These are phyloP conservation scores for Penicillium sp. DNA, from an alignment of 2,329 filamentous ascomycete species.

Conservation along the genomic window DNA sequence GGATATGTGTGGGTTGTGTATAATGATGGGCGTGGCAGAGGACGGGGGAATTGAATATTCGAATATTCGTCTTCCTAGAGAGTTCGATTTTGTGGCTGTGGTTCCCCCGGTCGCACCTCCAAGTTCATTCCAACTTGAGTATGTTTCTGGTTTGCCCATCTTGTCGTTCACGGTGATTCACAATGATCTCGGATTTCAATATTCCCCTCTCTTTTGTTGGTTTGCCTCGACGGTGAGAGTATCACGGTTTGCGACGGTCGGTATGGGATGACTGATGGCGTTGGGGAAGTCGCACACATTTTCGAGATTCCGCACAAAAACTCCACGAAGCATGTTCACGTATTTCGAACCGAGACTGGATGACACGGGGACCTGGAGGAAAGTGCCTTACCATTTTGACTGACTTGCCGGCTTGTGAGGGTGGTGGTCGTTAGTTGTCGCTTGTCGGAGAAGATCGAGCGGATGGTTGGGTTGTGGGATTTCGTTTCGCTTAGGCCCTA, in stretches of 20 bases:
- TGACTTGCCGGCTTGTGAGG: conserved; percentile 50
- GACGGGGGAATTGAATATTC: neutral
- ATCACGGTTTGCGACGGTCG: conserved; percentile 7
- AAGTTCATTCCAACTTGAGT: neutral
- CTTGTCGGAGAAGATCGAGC: conserved; percentile 43
- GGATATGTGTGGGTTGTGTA: neutral
- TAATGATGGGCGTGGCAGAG: too few relatives aligned
- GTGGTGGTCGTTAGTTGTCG: conserved; percentile 47
- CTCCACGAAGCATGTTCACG: conserved; percentile 9
- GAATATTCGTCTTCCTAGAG: neutral
- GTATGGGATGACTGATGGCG: conserved; percentile 5
- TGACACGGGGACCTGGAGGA: conserved; percentile 25
- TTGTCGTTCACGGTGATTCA: neutral
- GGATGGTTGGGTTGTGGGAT: conserved; percentile 48
- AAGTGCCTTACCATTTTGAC: conserved; percentile 52
- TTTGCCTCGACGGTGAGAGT: neutral
- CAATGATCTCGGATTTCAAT: neutral
- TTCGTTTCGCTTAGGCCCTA: conserved; percentile 51
- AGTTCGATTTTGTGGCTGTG: neutral
- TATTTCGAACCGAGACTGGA: conserved; percentile 31
- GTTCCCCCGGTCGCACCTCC: neutral
- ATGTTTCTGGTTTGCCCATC: neutral
- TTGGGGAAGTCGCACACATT: conserved; percentile 26
- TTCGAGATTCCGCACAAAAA: conserved; percentile 14
- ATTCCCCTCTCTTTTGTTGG: neutral